Percentiles rank a stretch among this genome's conserved stretches.
phyloP scores from a whole-genome alignment of 345 rosid species.

The Schrenkiella parvula region DNA sequence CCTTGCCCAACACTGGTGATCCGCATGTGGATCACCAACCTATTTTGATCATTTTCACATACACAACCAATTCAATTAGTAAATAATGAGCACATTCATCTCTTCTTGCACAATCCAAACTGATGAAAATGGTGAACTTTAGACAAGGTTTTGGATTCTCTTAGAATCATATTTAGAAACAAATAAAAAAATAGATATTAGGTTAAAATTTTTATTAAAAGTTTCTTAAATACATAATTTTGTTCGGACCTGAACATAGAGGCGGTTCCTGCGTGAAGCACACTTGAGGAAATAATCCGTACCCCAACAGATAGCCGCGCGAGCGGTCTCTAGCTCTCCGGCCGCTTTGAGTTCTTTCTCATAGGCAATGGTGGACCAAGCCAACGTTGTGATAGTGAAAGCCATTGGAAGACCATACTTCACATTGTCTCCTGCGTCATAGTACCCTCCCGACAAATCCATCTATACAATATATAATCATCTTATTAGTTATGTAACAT shows the following conservation, averaged over 20 bases:
- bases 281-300: slow-evolving; percentile 85
- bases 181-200: too few relatives aligned
- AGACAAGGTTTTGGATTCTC: not conserved
- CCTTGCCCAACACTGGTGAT: slow-evolving; percentile 79
- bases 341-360: slow-evolving; percentile 43
- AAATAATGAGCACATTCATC: not conserved
- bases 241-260: slow-evolving; percentile 64
- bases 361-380: slow-evolving; percentile 67
- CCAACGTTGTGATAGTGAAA: slow-evolving; percentile 70
- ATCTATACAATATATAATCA: slow-evolving; percentile 32
- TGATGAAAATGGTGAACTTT: not conserved
- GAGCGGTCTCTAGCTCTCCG: slow-evolving; percentile 50
- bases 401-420: slow-evolving; percentile 93
- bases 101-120: not conserved
- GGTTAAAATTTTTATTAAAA: not conserved
- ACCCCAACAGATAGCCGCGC: slow-evolving; percentile 77
- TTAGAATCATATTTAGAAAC: not conserved
- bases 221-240: not conserved
- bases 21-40: slow-evolving; percentile 77
- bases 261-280: slow-evolving; percentile 34
- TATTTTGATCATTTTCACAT: slow-evolving; percentile 18
- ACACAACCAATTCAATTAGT: too few relatives aligned
- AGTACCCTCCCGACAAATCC: slow-evolving; percentile 82
- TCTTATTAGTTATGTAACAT: not conserved
- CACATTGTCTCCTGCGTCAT: slow-evolving; percentile 91